A percentile compares a stretch with the other conserved stretches of the same genome.
These are phyloP conservation scores for Chernovozyma aurita DNA, from an alignment of 1,139 yeast genomes.

Conservation along the genomic window DNA sequence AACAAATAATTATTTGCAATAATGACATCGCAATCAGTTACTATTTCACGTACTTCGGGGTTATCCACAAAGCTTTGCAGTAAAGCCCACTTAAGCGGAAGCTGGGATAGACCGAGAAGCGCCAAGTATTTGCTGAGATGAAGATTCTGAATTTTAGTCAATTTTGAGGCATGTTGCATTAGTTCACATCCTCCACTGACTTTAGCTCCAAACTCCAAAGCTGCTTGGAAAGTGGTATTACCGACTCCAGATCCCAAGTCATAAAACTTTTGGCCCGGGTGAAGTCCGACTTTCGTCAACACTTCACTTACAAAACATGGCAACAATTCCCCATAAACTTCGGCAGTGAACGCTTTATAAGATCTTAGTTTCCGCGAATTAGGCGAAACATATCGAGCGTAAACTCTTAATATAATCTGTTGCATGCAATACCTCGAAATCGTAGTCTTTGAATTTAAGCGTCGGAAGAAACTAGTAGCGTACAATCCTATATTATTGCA, in stretches of 20 bases:
- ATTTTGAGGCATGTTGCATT: conserved; percentile 73
- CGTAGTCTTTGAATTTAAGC: conserved; percentile 26
- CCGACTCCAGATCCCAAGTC: conserved; percentile 96
- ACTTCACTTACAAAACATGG: conserved; percentile 74
- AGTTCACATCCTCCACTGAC: conserved; percentile 84
- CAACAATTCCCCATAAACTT: conserved; percentile 86
- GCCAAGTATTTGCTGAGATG: conserved; percentile 58
- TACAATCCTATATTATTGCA: no score
- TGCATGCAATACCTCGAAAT: conserved; percentile 61
- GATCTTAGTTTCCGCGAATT: conserved; percentile 58
- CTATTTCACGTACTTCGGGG: conserved; percentile 45
- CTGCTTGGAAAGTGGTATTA: conserved; percentile 85
- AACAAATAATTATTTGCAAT: conserved; percentile 81
- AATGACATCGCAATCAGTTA: conserved; percentile 65
- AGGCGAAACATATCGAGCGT: conserved; percentile 76
- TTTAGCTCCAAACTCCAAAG: conserved; percentile 76
- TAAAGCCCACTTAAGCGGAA: conserved; percentile 54
- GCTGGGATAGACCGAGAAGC: conserved; percentile 59
- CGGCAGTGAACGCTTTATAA: conserved; percentile 84
- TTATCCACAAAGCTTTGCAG: conserved; percentile 72
- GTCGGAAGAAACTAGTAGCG: conserved; percentile 23
- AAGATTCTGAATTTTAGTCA: conserved; percentile 56
- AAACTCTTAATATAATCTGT: conserved; percentile 66
- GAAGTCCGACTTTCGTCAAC: conserved; percentile 57
- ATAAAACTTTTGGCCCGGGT: conserved; percentile 55